These are phyloP conservation scores for Chrysoporthe deuterocubensis DNA, from an alignment of 2,329 filamentous ascomycete genomes.

Conservation along the genomic window DNA sequence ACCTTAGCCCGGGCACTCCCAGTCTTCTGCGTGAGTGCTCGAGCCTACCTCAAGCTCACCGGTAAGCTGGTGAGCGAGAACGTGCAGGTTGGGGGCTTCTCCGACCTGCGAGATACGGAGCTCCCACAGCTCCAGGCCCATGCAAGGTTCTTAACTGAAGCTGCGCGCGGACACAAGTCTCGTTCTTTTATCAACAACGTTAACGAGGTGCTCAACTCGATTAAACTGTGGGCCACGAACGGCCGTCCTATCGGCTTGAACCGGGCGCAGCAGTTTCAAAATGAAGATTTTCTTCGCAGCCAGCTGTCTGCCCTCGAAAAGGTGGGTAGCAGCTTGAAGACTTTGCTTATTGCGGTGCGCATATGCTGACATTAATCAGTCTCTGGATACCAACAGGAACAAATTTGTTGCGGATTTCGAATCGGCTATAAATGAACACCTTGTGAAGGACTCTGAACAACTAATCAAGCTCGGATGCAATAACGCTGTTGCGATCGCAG, in stretches of 20 bases:
- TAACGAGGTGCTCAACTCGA: constrained; percentile 54
- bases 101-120: constrained; percentile 57
- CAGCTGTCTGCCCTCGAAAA: not conserved
- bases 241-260: not conserved
- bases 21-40: constrained; percentile 67
- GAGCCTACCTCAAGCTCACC: constrained; percentile 65
- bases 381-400: not conserved
- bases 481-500: constrained; percentile 11
- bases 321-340: not conserved
- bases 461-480: constrained; percentile 1
- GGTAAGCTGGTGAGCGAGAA: constrained; percentile 58
- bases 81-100: constrained; percentile 54
- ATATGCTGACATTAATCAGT: not conserved
- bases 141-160: constrained; percentile 57
- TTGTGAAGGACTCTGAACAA: constrained; percentile 4
- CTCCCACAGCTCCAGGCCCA: constrained; percentile 63
- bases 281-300: not conserved
- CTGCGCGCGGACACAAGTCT: constrained; percentile 38
- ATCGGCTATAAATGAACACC: not conserved
- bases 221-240: constrained; percentile 47
- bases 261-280: not conserved
- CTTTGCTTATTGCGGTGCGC: not conserved
- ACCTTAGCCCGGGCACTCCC: constrained; percentile 58
- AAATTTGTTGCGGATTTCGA: not conserved
- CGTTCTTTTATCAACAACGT: constrained; percentile 56